Base-by-base conservation (phyloP, 768 basidiomycete species). In the Termitomyces sp. region DNA sequence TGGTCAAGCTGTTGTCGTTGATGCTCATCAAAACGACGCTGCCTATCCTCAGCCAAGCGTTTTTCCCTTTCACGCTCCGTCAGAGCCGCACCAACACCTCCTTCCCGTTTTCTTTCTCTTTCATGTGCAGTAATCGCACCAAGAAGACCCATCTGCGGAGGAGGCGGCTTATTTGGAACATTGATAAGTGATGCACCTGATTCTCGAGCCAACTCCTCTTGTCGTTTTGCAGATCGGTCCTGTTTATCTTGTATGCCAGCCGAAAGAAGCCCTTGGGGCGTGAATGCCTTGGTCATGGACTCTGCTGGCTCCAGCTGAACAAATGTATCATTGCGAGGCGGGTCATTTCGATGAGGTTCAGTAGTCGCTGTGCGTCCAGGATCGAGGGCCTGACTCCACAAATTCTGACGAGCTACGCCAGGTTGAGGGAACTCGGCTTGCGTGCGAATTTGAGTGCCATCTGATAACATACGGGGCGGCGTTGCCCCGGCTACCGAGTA, bases 71-170 rank as follows among this genome's bases (percentile, higher is more conserved):
- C 96, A 40, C 94, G 86, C 76, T 98, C 96, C 0, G 97, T 98
- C 67, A 99, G 76, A 2, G 94, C 85, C 31, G 96, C 95, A 55
- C 96, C 97, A 17, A 98, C 86, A 42, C 96, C 96, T 56, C 97
- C 96, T 61, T 96, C 95, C 34, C 94, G 87, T 70, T 96, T 94
- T 62, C 94, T 82, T 60, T 98, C 96, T 56, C 93, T 84, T 74
- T 99, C 94, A 71, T 97, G 94, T 9, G 91, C 92, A 47, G 94
- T 94, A 68, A 98, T 94, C 2, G 96, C 96, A 17, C 97, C 97
- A 53, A 99, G 86, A 47, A 98, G 82, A 43, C 97, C 97, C 47
- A 91, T 93, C 74, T 96, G 94, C 8, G 97, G 96, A 2, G 94
- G 92, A 0, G 93, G 94, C 0, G 96, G 94, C 71, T 96, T 96